Evolutionary conservation across 495 filamentous ascomycete genomes (phyloP).

Genomic region (Cercophora scortea): DNA sequence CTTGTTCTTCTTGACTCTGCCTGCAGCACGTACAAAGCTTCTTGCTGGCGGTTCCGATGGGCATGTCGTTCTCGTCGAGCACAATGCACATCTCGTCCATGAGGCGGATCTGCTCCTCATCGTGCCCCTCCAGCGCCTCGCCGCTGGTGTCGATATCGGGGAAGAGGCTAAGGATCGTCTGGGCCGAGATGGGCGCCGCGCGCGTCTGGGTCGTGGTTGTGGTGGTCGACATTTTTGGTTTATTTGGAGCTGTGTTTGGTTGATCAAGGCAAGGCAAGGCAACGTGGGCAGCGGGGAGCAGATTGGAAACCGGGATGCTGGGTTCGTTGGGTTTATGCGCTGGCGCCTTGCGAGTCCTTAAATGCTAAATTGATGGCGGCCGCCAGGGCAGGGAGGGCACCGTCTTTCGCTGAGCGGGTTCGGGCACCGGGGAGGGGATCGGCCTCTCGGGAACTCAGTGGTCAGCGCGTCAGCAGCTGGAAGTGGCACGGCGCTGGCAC

Average conservation of each 20-base stretch:
- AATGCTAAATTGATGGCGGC: no score
- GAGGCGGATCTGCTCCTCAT: constrained; percentile 92
- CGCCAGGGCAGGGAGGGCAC: no score
- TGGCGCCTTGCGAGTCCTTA: no score
- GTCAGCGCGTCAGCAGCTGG: no score
- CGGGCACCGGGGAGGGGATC: no score
- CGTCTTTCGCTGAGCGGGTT: no score
- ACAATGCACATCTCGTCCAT: constrained; percentile 99
- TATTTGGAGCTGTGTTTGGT: neutral
- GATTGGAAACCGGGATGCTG: no score
- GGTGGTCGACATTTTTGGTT: constrained; percentile 25
- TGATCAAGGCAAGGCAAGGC: no score
- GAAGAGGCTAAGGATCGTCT: constrained; percentile 82
- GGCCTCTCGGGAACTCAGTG: no score
- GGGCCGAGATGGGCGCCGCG: constrained; percentile 60
- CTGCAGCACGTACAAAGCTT: constrained; percentile 69
- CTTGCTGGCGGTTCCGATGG: constrained; percentile 96
- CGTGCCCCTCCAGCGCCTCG: constrained; percentile 72
- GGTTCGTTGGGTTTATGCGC: no score
- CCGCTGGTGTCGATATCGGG: constrained; percentile 92
- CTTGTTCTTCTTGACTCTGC: neutral
- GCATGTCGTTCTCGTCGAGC: constrained; percentile 79
- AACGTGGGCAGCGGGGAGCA: no score
- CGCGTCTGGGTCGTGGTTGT: constrained; percentile 33
- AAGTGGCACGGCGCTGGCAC: no score